Evolutionary conservation across 2,329 filamentous ascomycete genomes (phyloP), one percentile per base, ranked within the genome.

Genomic region (Ophiocordyceps robertsii): DNA sequence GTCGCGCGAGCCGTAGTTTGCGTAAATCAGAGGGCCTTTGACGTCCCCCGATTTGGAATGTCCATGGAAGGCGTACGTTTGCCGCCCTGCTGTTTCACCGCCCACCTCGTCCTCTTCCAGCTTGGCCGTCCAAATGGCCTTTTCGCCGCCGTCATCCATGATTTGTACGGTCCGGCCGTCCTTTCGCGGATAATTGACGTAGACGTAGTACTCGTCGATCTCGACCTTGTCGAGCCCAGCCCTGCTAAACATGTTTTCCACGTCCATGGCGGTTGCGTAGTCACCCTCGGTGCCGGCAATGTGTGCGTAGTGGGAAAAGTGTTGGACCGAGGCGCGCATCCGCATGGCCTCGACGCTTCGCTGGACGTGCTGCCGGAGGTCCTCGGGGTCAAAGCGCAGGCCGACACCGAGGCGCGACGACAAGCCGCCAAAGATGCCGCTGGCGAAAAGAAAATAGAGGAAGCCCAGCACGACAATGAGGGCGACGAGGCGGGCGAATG

Each of bases 281-380:
- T 93, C 90, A 39, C 92, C 92, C 64, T 95, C 82, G 3, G 88
- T 94, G n/a, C 92, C 92, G 2, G 87, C 92, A 47, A 96, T 72
- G 61, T 96, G 92, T 47, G 92, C 84, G 57, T 85, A 95, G 43
- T 75, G 75, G 5, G 87, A 90, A 48, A 90, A 78, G 55, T 89
- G 83, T 53, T 75, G 68, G 46, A 95, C 65, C 44, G 84, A 84
- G 35, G 84, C 80, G 48, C 78, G 74, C 58, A 92, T 82, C 40
- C 73, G 70, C 45, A 71, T 70, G 43, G 76, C 69, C 54, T 93
- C 82, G 49, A 94, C 75, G 52, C 77, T 78, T 39, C 72, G 69
- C 59, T 92, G 79, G 24, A 93, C 73, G 61, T 82, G 85, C 44
- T 75, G 69, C 43, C 86, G 78, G 44, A 96, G 77, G 47, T 79